Evolutionary conservation across 2,329 filamentous ascomycete species (phyloP), one percentile per base, ranked within the genome.

Genomic region (Cladosporium sp.): DNA sequence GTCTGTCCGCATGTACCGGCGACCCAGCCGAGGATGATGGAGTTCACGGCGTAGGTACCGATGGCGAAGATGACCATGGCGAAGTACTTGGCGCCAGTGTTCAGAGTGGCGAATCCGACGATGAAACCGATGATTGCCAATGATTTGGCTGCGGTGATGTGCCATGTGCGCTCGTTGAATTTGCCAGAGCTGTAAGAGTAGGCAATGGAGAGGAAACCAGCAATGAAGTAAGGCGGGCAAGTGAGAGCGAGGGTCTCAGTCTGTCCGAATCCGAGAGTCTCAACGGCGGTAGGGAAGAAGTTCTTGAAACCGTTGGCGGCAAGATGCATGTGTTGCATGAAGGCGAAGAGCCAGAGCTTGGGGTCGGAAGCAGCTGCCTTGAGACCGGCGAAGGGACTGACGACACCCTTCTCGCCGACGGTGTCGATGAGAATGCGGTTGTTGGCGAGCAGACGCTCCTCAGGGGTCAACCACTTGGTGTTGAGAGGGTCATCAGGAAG

Each of bases 401-500:
- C 71, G 36, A 68, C 70, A 20, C 66, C 64, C 18, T 70, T 60
- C 22, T 74, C 73, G 22, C 74, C 73, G 7, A 79, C 70, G 6
- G 76, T 78, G 53, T 82, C 78, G 42, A 70, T 68, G 42, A 74
- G 71, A 64, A 76, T 75, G 35, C 76, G 71, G 18, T 61, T 61
- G 51, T 75, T 70, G 2, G 75, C 74, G 4, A 78, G 64, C 32
- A 75, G 67, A 29, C 70, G 69, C 58, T 62, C 59, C 27, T 57
- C 53, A 12, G 54, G 55, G 9, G 40, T 54, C 6, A 62, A 50
- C 59, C 59, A 62, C 16, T 50, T 54, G 2, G 58, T 59, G 27
- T 56, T 54, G 20, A 49, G 48, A 1, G 85, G 84, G 53, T 85
- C 85, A 61, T 87, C 80, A 0, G 84, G 84, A 13, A 88, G 69